phyloP scores from a whole-genome alignment of 179 eudicot species.

The Silene noctiflora region DNA sequence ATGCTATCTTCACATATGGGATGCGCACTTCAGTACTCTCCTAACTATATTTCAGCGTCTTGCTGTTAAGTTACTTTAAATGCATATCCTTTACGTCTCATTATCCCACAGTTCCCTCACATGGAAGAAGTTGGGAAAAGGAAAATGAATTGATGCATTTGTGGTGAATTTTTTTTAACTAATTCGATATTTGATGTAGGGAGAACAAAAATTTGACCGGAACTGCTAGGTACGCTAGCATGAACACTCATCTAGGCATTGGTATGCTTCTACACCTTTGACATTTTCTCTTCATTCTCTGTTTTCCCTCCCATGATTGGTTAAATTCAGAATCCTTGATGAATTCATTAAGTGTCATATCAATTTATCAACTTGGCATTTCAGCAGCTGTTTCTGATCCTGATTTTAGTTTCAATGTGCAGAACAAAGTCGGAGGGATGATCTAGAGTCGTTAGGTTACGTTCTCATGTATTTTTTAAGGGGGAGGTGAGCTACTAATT shows the following conservation, averaged over 20 bases:
- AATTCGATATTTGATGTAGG: constrained; percentile 33
- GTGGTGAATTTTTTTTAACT: neutral
- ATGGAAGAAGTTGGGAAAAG: neutral
- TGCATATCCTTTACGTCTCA: neutral
- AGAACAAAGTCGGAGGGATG: constrained; percentile 99
- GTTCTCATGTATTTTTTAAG: constrained; percentile 91
- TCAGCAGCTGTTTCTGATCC: constrained; percentile 15
- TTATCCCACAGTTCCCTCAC: neutral
- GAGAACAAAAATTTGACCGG: constrained; percentile 98
- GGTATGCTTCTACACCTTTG: constrained; percentile 44
- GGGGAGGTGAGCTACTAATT: constrained; percentile 61
- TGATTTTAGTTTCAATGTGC: constrained; percentile 18
- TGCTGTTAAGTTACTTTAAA: neutral
- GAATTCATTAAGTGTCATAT: neutral
- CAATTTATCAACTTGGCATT: neutral
- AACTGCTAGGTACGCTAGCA: constrained; percentile 94
- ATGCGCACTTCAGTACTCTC: neutral
- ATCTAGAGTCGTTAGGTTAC: constrained; percentile 93
- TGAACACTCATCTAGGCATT: constrained; percentile 96
- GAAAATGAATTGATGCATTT: neutral
- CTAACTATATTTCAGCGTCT: neutral
- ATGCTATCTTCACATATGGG: neutral
- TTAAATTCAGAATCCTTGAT: neutral
- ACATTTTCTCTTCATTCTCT: neutral
- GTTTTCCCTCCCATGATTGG: neutral